These are phyloP conservation scores for Castanopsis chinensis DNA, from an alignment of 306 rosid species.

Conservation along the genomic window DNA sequence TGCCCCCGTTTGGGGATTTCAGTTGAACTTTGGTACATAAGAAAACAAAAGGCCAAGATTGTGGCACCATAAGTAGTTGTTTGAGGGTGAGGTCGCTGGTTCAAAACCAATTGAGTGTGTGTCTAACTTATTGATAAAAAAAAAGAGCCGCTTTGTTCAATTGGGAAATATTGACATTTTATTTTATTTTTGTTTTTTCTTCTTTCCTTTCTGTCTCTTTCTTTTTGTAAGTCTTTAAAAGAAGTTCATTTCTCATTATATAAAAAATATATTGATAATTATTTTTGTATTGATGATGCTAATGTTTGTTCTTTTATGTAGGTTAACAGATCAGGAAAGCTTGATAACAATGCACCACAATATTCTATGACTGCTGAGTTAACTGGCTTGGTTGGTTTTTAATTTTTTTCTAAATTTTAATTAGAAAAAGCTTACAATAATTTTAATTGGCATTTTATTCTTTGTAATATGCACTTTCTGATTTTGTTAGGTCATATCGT, in stretches of 20 bases:
- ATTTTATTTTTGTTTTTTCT: background rate
- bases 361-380: constrained; percentile 74
- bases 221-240: background rate
- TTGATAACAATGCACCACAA: constrained; percentile 61
- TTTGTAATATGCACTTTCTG: constrained; percentile 21
- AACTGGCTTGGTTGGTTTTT: constrained; percentile 67
- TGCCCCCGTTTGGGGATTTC: background rate
- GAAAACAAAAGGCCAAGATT: background rate
- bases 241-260: background rate
- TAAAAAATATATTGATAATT: background rate
- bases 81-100: background rate
- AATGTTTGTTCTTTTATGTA: constrained; percentile 29
- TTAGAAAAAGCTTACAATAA: background rate
- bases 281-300: constrained; percentile 8
- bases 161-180: background rate
- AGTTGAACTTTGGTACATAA: background rate
- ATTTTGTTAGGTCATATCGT: constrained; percentile 51
- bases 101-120: no score
- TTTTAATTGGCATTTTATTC: constrained; percentile 2
- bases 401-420: background rate
- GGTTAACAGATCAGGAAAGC: constrained; percentile 80
- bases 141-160: no score
- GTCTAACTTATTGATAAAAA: no score
- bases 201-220: no score
- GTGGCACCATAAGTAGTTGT: background rate